phyloP scores from a whole-genome alignment of 805 yeast genomes.

The Pichia cephalocereana region DNA sequence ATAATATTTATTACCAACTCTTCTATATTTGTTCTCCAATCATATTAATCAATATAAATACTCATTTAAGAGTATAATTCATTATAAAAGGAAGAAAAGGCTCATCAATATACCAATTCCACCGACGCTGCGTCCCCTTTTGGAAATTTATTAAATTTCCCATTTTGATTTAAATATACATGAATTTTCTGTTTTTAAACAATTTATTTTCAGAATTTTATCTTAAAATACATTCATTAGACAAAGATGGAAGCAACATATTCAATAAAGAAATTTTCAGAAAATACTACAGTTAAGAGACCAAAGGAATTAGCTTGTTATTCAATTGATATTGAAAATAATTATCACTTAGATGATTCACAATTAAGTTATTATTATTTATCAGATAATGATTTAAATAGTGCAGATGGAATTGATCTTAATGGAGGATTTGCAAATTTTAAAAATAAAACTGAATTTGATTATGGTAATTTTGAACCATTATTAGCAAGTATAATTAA shows the following conservation, averaged over 20 bases:
- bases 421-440: slow-evolving; percentile 56
- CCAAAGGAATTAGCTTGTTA: slow-evolving; percentile 75
- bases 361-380: slow-evolving; percentile 68
- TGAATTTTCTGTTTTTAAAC: no score
- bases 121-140: no score
- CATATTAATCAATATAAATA: no score
- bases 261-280: slow-evolving; percentile 26
- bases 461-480: slow-evolving; percentile 48
- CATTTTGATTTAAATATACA: no score
- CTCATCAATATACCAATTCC: no score
- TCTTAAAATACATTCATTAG: no score
- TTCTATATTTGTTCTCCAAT: no score
- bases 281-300: slow-evolving; percentile 65
- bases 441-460: slow-evolving; percentile 43
- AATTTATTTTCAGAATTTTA: no score
- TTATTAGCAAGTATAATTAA: slow-evolving; percentile 45
- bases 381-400: slow-evolving; percentile 60
- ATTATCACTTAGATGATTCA: slow-evolving; percentile 41
- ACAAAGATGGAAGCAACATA: slow-evolving; percentile 24
- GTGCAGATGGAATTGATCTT: slow-evolving; percentile 47
- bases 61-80: no score
- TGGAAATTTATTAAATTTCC: no score
- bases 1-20: no score
- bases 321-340: slow-evolving; percentile 47
- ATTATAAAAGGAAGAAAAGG: no score